These are phyloP conservation scores for Ganoderma sinense DNA, from an alignment of 1,284 basidiomycete genomes.

Conservation along the genomic window DNA sequence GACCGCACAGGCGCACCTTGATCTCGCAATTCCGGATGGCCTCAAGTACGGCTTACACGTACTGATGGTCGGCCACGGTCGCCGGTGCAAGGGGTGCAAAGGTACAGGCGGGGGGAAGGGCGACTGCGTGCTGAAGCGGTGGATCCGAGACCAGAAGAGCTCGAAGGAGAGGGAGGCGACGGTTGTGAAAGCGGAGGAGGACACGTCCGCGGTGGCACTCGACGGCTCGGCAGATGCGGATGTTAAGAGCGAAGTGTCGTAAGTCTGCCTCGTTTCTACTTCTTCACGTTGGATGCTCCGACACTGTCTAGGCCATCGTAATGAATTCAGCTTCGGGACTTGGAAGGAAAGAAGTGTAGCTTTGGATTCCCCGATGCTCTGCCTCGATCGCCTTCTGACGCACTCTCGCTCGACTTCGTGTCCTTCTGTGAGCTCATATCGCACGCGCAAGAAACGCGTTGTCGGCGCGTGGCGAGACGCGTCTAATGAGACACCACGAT, in stretches of 20 bases:
- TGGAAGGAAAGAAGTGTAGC: slow-evolving; percentile 16
- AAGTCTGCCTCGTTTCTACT: background rate
- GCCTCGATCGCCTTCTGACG: background rate
- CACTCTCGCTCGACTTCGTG: background rate
- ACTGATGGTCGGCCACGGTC: slow-evolving; percentile 72
- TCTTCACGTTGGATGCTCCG: slow-evolving; percentile 10
- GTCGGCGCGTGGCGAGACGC: slow-evolving; percentile 2
- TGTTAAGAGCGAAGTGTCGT: slow-evolving; percentile 9
- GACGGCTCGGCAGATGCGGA: background rate
- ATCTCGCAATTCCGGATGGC: slow-evolving; percentile 64
- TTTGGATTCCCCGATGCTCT: background rate
- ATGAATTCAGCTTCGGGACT: background rate
- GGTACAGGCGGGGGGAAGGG: slow-evolving; percentile 35
- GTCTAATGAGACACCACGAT: slow-evolving; percentile 25
- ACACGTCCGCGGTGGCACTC: background rate
- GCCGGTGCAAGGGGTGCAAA: slow-evolving; percentile 63
- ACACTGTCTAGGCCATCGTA: background rate
- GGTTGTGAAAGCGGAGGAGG: slow-evolving; percentile 20
- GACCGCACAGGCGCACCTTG: slow-evolving; percentile 75
- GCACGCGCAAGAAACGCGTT: slow-evolving; percentile 20
- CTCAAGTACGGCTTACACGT: slow-evolving; percentile 80
- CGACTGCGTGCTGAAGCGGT: slow-evolving; percentile 42
- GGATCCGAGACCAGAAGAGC: slow-evolving; percentile 36
- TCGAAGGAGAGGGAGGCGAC: slow-evolving; percentile 31
- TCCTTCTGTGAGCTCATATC: slow-evolving; percentile 5